Base-by-base conservation (phyloP, 2,329 filamentous ascomycete genomes). In the Ophiostoma pallidulum region DNA sequence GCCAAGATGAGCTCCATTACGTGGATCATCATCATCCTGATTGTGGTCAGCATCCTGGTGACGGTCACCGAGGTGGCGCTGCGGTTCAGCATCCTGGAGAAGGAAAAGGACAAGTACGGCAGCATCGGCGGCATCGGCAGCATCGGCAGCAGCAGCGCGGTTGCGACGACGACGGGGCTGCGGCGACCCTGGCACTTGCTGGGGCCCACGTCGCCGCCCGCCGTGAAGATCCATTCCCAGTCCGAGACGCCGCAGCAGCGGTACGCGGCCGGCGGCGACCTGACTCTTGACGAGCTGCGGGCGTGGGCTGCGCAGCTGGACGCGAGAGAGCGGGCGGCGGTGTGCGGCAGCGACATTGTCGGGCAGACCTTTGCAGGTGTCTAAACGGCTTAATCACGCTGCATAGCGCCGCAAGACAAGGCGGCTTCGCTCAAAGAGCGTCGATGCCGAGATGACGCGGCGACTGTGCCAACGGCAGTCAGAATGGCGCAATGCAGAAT, bases 21-120 rank as follows among this genome's bases (percentile, higher is more conserved):
- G 1, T 97, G 91, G 91, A 97, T 98, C 64, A 84, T 97, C 64
- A 98, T 98, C 59, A 75, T 95, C 39, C 77, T 98, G 39, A 98
- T 98, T 61, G 66, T 94, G 40, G 71, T 97, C 56, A 91, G 84
- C 61, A 97, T 98, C 59, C 71, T 89, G 45, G 88, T 98, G 45
- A 97, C 92, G 2, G 84, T 87, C 43, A 82, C 84, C 4, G 92
- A 98, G 67, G 91, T 97, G 8, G 79, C 84, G 47, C 70, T 98
- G 43, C 77, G 92, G 7, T 97, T 97, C 60, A 81, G 74, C 24
- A 84, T 95, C 46, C 67, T 95, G 52, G 64, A 66, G 18, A 67
- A 64, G 55, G 64, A 66, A 38, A 70, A 67, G 52, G 60, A 60
- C 41, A 61, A 57, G 18, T 47, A 40, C 42, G 18, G 24, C 19